A percentile compares a stretch with the other conserved stretches of the same genome.
Conservation (phyloP, 306 rosid genomes). For the Vigna angularis region DNA sequence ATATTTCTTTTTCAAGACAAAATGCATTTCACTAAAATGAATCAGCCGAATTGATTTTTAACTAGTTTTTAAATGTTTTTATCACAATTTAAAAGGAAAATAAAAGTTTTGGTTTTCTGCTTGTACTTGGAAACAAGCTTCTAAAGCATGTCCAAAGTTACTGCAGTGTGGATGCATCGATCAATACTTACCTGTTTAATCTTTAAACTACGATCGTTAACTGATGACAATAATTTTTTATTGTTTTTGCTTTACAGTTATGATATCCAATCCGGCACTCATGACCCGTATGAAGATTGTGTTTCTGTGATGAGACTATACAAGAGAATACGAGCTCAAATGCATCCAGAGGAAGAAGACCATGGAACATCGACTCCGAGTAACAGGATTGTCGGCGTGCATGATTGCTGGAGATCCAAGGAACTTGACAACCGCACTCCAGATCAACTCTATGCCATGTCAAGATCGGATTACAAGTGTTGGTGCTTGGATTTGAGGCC, state of each 20-base stretch:
- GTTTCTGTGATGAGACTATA: conserved; percentile 80
- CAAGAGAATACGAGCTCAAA: conserved; percentile 67
- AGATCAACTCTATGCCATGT: conserved; percentile 67
- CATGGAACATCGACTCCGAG: conserved; percentile 32
- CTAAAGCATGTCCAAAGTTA: not conserved
- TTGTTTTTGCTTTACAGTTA: conserved; percentile 63
- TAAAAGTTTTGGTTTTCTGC: too few species aligned
- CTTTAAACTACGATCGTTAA: conserved; percentile 14
- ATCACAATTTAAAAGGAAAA: too few species aligned
- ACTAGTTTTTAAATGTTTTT: too few species aligned
- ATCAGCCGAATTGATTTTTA: too few species aligned
- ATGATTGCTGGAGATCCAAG: conserved; percentile 51
- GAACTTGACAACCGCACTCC: conserved; percentile 65
- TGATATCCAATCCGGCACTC: conserved; percentile 66
- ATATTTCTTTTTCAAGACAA: too few species aligned
- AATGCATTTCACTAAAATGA: too few species aligned
- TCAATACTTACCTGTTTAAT: not conserved
- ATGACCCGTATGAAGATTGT: conserved; percentile 78
- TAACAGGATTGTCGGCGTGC: conserved; percentile 8
- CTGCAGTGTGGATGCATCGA: not conserved
- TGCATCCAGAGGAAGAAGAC: conserved; percentile 51
- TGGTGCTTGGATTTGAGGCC: conserved; percentile 80
- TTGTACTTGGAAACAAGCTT: too few species aligned
- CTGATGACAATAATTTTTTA: conserved; percentile 24
- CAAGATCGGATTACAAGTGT: conserved; percentile 67